Evolutionary conservation across 2,329 filamentous ascomycete species (phyloP).

Genomic region (Fusarium zealandicum): DNA sequence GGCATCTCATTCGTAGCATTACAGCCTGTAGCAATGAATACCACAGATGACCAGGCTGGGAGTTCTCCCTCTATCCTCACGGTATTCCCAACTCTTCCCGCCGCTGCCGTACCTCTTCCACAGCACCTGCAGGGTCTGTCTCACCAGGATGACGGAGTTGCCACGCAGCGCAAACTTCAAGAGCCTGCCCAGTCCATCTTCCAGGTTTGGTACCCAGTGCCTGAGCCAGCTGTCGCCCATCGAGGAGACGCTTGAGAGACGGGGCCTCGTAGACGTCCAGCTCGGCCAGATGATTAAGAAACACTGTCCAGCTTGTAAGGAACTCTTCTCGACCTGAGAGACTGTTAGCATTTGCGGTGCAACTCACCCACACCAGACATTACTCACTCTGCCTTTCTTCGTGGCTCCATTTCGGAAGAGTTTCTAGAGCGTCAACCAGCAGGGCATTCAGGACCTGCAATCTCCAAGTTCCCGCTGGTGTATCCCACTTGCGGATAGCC

Average conservation of each 20-base stretch:
- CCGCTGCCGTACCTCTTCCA: slow-evolving; percentile 64
- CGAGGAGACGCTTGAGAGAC: slow-evolving; percentile 69
- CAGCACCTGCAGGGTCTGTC: slow-evolving; percentile 63
- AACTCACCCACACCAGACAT: background rate
- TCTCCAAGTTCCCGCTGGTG: slow-evolving; percentile 69
- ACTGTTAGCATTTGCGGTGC: slow-evolving; percentile 6
- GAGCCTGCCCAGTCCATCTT: slow-evolving; percentile 82
- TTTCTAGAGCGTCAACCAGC: slow-evolving; percentile 65
- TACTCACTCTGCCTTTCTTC: slow-evolving; percentile 49
- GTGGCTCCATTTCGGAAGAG: slow-evolving; percentile 44
- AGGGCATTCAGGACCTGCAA: slow-evolving; percentile 74
- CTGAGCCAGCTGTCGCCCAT: slow-evolving; percentile 76
- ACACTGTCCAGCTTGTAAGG: slow-evolving; percentile 59
- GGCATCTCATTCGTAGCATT: no score
- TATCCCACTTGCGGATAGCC: slow-evolving; percentile 76
- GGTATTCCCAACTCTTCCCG: slow-evolving; percentile 60
- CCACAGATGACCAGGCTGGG: no score
- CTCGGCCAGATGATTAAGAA: slow-evolving; percentile 62
- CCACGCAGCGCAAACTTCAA: slow-evolving; percentile 85
- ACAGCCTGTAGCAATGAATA: no score
- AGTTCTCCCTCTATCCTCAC: no score
- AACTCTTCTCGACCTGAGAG: slow-evolving; percentile 54
- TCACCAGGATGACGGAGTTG: slow-evolving; percentile 80
- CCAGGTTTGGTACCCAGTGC: slow-evolving; percentile 75
- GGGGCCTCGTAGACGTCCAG: slow-evolving; percentile 66